Percentiles rank a stretch among this genome's conserved stretches.
Conservation (phyloP, 441 rosid species). For the Jatropha multifida region DNA sequence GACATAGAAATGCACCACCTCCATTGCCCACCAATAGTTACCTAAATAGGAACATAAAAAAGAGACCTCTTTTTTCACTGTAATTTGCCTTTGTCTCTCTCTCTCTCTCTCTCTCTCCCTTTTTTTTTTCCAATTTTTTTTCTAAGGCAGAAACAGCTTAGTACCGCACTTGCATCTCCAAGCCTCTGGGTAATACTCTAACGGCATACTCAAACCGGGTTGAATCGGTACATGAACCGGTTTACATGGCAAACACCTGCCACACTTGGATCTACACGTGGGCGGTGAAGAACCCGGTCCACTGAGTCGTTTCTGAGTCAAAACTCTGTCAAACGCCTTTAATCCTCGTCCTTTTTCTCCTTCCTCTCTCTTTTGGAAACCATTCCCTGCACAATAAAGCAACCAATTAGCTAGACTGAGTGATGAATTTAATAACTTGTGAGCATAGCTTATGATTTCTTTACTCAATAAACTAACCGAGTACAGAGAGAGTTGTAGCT, state of each 20-base stretch:
- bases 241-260: slow-evolving; percentile 72
- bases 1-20: slow-evolving; percentile 13
- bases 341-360: slow-evolving; percentile 25
- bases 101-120: not conserved
- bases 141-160: slow-evolving; percentile 66
- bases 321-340: slow-evolving; percentile 24
- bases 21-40: slow-evolving; percentile 17
- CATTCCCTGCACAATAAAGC: slow-evolving; percentile 36
- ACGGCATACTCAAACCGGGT: slow-evolving; percentile 56
- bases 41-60: slow-evolving; percentile 18
- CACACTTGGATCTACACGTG: slow-evolving; percentile 78
- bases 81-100: not conserved
- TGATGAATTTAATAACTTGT: no score
- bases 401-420: not conserved
- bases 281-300: slow-evolving; percentile 91
- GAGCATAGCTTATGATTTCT: not conserved
- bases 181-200: slow-evolving; percentile 93
- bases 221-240: slow-evolving; percentile 81
- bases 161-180: slow-evolving; percentile 94
- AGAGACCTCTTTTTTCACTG: slow-evolving; percentile 4
- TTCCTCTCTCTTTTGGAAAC: slow-evolving; percentile 27
- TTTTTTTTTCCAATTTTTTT: not conserved
- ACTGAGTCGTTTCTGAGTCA: slow-evolving; percentile 37
- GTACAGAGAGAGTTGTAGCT: slow-evolving; percentile 29
- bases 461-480: slow-evolving; percentile 26